Evolutionary conservation across 2,329 filamentous ascomycete species (phyloP).

Genomic region (Madurella mycetomatis): DNA sequence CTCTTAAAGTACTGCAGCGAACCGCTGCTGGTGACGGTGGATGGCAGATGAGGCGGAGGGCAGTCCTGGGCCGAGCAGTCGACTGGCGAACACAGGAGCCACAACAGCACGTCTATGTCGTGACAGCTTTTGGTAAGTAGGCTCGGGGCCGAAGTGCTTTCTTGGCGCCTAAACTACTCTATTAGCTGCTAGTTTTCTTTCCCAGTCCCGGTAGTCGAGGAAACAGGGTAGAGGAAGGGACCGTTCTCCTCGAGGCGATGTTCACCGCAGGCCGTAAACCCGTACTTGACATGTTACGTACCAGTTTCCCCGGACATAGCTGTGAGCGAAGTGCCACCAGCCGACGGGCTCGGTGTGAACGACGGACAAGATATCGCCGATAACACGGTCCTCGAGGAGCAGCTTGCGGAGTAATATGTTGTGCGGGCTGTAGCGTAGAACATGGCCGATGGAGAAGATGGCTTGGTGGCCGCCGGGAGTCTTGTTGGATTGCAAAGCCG

Average conservation of each 20-base stretch:
- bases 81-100: conserved; percentile 76
- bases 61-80: conserved; percentile 38
- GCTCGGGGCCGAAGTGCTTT: conserved; percentile 70
- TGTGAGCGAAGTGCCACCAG: conserved; percentile 93
- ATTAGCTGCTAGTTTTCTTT: not conserved
- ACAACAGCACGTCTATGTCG: conserved; percentile 88
- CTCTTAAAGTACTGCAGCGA: conserved; percentile 73
- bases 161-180: conserved; percentile 55
- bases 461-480: conserved; percentile 28
- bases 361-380: conserved; percentile 81
- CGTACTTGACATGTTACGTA: not conserved
- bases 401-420: conserved; percentile 80
- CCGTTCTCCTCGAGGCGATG: not conserved
- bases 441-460: conserved; percentile 89
- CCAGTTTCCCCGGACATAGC: conserved; percentile 89
- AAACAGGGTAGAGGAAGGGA: not conserved
- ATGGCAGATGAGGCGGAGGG: conserved; percentile 63
- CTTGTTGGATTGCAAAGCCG: conserved; percentile 44
- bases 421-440: conserved; percentile 87
- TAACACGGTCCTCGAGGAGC: conserved; percentile 66
- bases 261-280: too few relatives aligned
- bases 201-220: not conserved
- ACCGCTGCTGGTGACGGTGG: conserved; percentile 70
- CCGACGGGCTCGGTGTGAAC: conserved; percentile 94
- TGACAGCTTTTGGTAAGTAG: conserved; percentile 94